Conservation (phyloP, 2,329 filamentous ascomycete genomes). For the Stenocarpella maydis region DNA sequence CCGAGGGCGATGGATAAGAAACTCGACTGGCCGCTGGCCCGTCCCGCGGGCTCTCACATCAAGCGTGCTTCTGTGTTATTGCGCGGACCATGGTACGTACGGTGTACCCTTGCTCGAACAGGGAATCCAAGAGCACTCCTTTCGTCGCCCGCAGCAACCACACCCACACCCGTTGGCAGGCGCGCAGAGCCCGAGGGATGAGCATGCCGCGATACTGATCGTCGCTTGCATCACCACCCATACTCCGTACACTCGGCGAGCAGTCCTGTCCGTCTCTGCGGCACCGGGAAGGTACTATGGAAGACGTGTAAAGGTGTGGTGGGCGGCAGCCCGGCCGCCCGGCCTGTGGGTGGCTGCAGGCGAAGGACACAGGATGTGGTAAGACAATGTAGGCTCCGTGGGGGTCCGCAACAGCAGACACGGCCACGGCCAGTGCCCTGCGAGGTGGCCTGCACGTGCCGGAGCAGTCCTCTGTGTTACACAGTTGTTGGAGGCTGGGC, state of each 20-base stretch:
- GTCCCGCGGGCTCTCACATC: background rate
- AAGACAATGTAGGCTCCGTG: constrained; percentile 27
- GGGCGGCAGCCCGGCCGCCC: constrained; percentile 9
- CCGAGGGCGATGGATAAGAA: constrained; percentile 1
- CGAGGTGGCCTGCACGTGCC: constrained; percentile 11
- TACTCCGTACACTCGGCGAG: background rate
- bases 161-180: background rate
- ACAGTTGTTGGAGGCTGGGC: constrained; percentile 2
- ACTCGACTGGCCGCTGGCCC: background rate
- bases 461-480: background rate
- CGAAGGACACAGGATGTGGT: constrained; percentile 17
- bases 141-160: constrained; percentile 10
- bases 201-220: background rate
- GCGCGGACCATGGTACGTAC: background rate
- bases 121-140: constrained; percentile 28
- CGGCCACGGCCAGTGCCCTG: constrained; percentile 14
- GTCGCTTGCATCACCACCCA: constrained; percentile 20
- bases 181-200: constrained; percentile 18
- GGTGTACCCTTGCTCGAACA: background rate
- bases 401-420: constrained; percentile 26
- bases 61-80: no score
- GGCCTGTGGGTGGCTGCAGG: constrained; percentile 10
- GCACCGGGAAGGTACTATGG: background rate
- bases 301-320: background rate
- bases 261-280: background rate